Evolutionary conservation across 2,329 filamentous ascomycete species (phyloP).

Genomic region (Myriangium duriaei): DNA sequence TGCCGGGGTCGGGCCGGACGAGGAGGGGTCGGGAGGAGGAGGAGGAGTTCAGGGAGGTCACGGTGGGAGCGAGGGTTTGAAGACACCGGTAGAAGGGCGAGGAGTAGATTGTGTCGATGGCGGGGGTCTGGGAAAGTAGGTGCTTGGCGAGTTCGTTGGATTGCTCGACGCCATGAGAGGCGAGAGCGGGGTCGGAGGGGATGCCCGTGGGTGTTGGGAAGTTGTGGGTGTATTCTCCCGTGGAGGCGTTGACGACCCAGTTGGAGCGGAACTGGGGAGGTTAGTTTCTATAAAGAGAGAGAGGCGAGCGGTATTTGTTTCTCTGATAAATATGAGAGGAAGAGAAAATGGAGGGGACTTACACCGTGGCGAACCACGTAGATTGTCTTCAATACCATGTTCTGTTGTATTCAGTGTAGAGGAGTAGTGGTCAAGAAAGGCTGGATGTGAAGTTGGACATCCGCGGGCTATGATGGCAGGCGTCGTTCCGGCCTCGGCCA

Average conservation of each 20-base stretch:
- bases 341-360: conserved; percentile 21
- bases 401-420: too few relatives aligned
- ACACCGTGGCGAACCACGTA: conserved; percentile 40
- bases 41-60: conserved; percentile 33
- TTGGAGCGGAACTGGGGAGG: conserved; percentile 66
- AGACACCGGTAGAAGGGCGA: conserved; percentile 81
- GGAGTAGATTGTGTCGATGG: conserved; percentile 66
- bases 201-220: conserved; percentile 78
- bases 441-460: too few relatives aligned
- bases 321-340: background rate
- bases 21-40: conserved; percentile 19
- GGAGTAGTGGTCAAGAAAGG: too few relatives aligned
- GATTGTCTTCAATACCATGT: conserved; percentile 33
- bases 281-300: conserved; percentile 2
- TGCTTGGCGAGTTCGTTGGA: conserved; percentile 60
- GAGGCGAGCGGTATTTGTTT: background rate
- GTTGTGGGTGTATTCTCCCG: conserved; percentile 61
- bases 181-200: conserved; percentile 74
- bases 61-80: conserved; percentile 65
- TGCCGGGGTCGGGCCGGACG: conserved; percentile 28
- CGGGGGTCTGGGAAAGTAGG: conserved; percentile 49
- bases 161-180: conserved; percentile 75
- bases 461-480: too few relatives aligned
- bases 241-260: conserved; percentile 72
- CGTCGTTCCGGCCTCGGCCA: too few relatives aligned